Evolutionary conservation across 2,329 filamentous ascomycete species (phyloP).

Genomic region (Cryphonectria carpinicola): DNA sequence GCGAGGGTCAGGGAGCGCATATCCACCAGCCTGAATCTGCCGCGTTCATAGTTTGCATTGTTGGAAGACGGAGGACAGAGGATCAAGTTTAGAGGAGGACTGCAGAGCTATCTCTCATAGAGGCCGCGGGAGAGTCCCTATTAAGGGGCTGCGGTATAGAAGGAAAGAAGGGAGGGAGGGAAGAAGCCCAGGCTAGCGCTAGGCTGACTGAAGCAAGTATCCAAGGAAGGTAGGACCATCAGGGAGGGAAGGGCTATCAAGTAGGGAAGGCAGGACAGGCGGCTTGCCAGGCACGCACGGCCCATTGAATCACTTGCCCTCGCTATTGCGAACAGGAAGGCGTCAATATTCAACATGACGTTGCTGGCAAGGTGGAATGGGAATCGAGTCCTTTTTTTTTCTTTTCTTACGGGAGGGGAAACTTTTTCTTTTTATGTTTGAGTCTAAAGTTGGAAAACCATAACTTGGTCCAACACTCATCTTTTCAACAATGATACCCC

Average conservation of each 20-base stretch:
- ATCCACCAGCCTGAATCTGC: not conserved
- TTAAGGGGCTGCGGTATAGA: too few relatives aligned
- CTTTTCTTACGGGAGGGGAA: not conserved
- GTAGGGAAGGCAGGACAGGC: not conserved
- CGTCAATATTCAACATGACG: constrained; percentile 19
- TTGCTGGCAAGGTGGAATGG: not conserved
- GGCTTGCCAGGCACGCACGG: too few relatives aligned
- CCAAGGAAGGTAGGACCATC: not conserved
- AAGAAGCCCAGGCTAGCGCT: not conserved
- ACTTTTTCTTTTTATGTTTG: not conserved
- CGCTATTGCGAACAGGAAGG: too few relatives aligned
- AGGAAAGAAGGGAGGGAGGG: not conserved
- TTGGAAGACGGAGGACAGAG: not conserved
- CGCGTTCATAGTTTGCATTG: not conserved
- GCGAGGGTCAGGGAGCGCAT: constrained; percentile 3
- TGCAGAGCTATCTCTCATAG: not conserved
- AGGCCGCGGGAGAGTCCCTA: not conserved
- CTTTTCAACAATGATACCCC: constrained; percentile 18
- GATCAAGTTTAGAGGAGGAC: not conserved
- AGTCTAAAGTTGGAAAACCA: not conserved
- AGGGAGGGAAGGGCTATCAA: too few relatives aligned
- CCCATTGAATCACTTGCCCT: not conserved
- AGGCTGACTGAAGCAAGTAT: not conserved
- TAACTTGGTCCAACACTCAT: not conserved
- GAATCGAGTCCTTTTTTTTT: not conserved